Percentiles rank a stretch among this genome's conserved stretches.
phyloP scores from a whole-genome alignment of 331 rosid species.

The Rhamnella rubrinervis region DNA sequence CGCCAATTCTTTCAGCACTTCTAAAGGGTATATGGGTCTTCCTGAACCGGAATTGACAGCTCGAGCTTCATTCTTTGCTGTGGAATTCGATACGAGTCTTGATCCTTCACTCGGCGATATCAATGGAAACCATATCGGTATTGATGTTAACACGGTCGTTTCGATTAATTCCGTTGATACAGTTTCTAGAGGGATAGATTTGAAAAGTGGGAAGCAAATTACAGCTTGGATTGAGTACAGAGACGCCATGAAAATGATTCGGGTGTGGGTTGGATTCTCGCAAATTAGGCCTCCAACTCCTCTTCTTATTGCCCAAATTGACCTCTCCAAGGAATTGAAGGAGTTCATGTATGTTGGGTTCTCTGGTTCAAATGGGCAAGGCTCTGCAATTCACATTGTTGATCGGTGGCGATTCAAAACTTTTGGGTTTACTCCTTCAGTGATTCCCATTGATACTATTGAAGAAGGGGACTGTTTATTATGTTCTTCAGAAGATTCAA shows the following conservation, averaged over 20 bases:
- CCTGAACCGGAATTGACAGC: conserved; percentile 30
- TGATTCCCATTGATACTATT: conserved; percentile 37
- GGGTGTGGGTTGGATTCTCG: conserved; percentile 67
- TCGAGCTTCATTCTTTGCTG: conserved; percentile 57
- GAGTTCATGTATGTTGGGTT: conserved; percentile 82
- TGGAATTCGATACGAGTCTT: conserved; percentile 67
- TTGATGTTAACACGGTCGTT: conserved; percentile 38
- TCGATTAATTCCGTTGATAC: conserved; percentile 55
- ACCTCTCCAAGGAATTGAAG: conserved; percentile 50
- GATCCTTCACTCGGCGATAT: conserved; percentile 65
- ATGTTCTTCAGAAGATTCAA: conserved; percentile 45
- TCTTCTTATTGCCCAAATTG: conserved; percentile 49
- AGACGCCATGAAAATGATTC: conserved; percentile 46
- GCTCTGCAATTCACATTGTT: conserved; percentile 55
- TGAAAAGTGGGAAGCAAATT: conserved; percentile 54
- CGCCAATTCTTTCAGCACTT: conserved; percentile 34
- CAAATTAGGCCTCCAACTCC: conserved; percentile 51
- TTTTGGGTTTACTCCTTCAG: conserved; percentile 37
- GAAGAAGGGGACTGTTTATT: conserved; percentile 72
- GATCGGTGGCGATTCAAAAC: conserved; percentile 64
- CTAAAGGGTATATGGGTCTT: conserved; percentile 59
- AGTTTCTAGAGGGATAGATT: conserved; percentile 46
- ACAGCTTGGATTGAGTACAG: conserved; percentile 81
- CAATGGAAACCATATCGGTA: conserved; percentile 61
- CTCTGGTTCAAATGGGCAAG: conserved; percentile 71